Conservation (phyloP, 768 basidiomycete genomes). For the Hygrophorus russula region DNA sequence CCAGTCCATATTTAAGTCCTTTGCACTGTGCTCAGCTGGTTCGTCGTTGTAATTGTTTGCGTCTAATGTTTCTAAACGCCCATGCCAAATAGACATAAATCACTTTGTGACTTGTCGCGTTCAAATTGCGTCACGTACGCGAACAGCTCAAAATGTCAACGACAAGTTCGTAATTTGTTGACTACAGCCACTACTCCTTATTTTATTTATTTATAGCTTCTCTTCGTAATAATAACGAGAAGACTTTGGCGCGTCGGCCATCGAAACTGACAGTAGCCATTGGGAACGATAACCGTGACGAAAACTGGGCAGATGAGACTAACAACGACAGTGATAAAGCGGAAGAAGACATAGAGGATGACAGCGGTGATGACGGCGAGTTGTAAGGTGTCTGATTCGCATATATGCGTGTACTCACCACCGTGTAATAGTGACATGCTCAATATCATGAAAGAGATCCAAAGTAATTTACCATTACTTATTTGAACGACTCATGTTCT, state of each 20-base stretch:
- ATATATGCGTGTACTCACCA: not conserved
- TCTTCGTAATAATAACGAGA: no score
- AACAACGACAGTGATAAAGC: not conserved
- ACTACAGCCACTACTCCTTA: no score
- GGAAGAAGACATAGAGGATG: not conserved
- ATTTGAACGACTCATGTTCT: slow-evolving; percentile 4
- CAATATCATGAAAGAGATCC: slow-evolving; percentile 9
- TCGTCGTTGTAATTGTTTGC: no score
- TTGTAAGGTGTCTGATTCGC: not conserved
- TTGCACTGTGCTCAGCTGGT: not conserved
- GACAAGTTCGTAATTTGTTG: no score
- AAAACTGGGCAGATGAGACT: not conserved
- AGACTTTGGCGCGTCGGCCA: no score
- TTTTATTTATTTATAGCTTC: no score
- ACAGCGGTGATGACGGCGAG: not conserved
- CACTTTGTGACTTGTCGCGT: no score
- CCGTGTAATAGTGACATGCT: not conserved
- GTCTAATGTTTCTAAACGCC: no score
- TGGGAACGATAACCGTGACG: not conserved
- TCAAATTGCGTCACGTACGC: no score
- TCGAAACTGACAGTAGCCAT: no score
- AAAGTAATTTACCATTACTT: slow-evolving; percentile 8
- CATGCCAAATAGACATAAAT: not conserved
- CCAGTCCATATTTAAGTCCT: slow-evolving; percentile 1
- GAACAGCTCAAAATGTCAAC: no score